A percentile compares a stretch with the other conserved stretches of the same genome.
These are phyloP conservation scores for Melampsora larici-populina DNA, from an alignment of 1,284 basidiomycete genomes.

Conservation along the genomic window DNA sequence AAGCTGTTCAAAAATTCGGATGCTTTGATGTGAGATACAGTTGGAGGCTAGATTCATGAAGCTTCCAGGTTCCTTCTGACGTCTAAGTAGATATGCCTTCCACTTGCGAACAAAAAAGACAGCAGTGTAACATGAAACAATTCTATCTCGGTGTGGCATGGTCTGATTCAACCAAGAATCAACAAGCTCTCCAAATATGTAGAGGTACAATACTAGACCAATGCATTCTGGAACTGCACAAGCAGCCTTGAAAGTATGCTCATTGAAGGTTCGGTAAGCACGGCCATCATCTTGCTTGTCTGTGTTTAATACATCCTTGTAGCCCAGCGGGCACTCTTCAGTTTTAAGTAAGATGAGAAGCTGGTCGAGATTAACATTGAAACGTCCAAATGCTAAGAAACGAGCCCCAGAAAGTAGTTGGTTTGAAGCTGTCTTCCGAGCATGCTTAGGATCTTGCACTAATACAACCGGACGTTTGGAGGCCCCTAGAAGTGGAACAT, in stretches of 20 bases:
- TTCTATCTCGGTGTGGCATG: neutral
- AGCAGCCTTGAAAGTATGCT: neutral
- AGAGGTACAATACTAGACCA: conserved; percentile 5
- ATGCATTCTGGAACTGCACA: neutral
- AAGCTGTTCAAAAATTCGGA: neutral
- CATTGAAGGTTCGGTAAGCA: conserved; percentile 4
- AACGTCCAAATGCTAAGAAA: conserved; percentile 14
- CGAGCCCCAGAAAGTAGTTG: no score
- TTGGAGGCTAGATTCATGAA: conserved; percentile 6
- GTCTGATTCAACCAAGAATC: conserved; percentile 5
- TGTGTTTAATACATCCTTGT: neutral
- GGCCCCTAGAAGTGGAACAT: conserved; percentile 2
- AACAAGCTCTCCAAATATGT: conserved; percentile 18
- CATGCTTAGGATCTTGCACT: conserved; percentile 22
- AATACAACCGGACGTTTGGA: neutral
- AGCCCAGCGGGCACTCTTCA: neutral
- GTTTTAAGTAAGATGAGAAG: neutral
- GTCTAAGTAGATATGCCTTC: no score
- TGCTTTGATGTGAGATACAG: conserved; percentile 19
- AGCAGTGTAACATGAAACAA: neutral
- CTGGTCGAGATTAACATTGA: conserved; percentile 3
- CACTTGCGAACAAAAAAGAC: no score
- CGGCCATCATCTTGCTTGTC: no score
- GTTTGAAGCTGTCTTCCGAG: neutral
- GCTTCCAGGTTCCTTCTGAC: neutral